Conservation (phyloP, 768 basidiomycete genomes). For the Amanita phalloides region DNA sequence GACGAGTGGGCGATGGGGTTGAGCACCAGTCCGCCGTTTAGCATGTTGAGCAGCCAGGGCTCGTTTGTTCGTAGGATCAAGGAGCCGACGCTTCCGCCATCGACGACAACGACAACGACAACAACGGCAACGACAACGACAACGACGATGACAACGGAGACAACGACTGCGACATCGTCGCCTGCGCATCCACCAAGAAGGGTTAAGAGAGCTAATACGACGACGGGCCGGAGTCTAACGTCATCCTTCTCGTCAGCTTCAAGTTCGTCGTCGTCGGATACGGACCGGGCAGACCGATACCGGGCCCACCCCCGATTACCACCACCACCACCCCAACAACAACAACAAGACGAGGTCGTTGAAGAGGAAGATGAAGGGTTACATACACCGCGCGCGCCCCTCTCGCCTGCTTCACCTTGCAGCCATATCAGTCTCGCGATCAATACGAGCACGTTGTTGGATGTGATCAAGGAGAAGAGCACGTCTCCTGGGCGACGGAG, state of each 20-base stretch:
- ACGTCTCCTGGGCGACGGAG: slow-evolving; percentile 7
- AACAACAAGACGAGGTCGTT: background rate
- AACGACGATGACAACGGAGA: no score
- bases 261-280: background rate
- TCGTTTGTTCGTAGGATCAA: slow-evolving; percentile 4
- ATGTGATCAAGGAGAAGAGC: slow-evolving; percentile 18
- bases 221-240: no score
- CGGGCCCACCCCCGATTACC: no score
- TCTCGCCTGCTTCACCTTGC: background rate
- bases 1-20: slow-evolving; percentile 8
- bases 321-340: no score
- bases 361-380: background rate
- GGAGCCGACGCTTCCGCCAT: background rate
- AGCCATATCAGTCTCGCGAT: no score
- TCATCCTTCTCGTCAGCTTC: background rate
- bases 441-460: slow-evolving; percentile 6
- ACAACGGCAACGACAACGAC: background rate
- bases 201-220: background rate
- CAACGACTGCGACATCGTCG: background rate
- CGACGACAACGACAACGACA: background rate
- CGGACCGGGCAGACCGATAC: background rate
- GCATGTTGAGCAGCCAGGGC: slow-evolving; percentile 11
- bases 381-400: background rate
- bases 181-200: slow-evolving; percentile 2
- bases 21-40: slow-evolving; percentile 22